A percentile compares a stretch with the other conserved stretches of the same genome.
Evolutionary conservation across 108 stramenopile genomes (phyloP).

Genomic region (Skeletonema grethae): DNA sequence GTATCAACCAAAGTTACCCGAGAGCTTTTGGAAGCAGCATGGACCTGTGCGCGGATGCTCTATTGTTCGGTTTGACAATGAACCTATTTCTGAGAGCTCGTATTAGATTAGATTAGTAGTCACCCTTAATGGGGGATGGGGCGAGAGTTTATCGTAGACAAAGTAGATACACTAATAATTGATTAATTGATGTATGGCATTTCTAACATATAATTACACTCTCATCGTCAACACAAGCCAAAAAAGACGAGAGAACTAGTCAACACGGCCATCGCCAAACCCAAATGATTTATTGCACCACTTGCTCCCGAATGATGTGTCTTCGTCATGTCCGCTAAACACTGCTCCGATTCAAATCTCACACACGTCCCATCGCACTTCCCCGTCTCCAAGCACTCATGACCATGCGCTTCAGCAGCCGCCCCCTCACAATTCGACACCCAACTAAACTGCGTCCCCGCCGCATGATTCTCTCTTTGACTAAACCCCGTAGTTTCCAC

Average conservation of each 20-base stretch:
- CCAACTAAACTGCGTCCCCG: conserved; percentile 35
- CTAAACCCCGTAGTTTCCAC: conserved; percentile 21
- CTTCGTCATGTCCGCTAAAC: conserved; percentile 20
- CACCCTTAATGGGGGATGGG: too few relatives aligned
- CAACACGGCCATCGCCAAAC: neutral
- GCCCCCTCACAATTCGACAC: conserved; percentile 34
- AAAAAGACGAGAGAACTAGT: neutral
- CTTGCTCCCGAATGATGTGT: neutral
- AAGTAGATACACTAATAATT: neutral
- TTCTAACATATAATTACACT: neutral
- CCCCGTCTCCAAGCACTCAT: conserved; percentile 28
- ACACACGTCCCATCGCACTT: conserved; percentile 43
- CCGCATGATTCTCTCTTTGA: conserved; percentile 39
- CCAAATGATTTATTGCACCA: neutral
- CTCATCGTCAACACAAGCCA: neutral
- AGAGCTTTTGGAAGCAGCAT: conserved; percentile 72
- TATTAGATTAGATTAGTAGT: too few relatives aligned
- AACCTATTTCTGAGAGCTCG: conserved; percentile 57
- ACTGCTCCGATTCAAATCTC: conserved; percentile 18
- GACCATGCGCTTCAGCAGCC: conserved; percentile 34
- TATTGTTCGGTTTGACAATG: conserved; percentile 70
- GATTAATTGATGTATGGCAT: too few relatives aligned
- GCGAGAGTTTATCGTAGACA: neutral
- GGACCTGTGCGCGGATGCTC: conserved; percentile 73
- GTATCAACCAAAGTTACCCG: conserved; percentile 70